Evolutionary conservation across 768 basidiomycete species (phyloP), one percentile per base, ranked within the genome.

Genomic region (Lentinula sp.): DNA sequence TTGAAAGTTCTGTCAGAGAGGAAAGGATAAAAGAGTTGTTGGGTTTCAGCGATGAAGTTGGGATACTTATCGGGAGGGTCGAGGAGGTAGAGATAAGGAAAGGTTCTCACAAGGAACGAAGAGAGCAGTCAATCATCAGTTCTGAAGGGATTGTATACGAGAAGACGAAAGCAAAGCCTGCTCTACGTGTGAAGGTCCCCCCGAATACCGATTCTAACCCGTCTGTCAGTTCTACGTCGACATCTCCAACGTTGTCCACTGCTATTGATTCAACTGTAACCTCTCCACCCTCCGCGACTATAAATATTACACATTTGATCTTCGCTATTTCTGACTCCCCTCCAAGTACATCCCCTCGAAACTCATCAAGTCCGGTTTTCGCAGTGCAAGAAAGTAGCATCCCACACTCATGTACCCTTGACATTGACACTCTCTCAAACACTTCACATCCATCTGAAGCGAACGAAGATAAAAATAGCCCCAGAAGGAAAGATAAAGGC

Each of bases 401-500:
- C 23, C 37, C 7, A 39, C 37, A 13, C 23, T 23, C 23, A 23
- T 1, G 23, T 23, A 23, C 23, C 23, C 23, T 23, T 23, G 2
- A 23, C 2, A 23, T 23, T 23, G 23, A 39, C 11, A 39, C 37
- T 13, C 37, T 2, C 11, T 7, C 11, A 1, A 7, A 8, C 4
- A 39, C 37, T 13, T 39, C 37, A 3, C 8, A 39, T 39, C 2
- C 37, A 39, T 7, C 11, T 13, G 37, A 39, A 39, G 37, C 2
- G 37, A 39, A 39, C 3, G 37, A 11, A 37, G 37, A 37, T 37
- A 37, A 16, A 23, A 10, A n/a, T 3, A 28, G 37, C 10, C 56
- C 40, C 31, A 88, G 89, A 0, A 80, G 80, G 52, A 68, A 87
- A 15, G 89, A 93, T 71, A 93, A 93, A 70, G 91, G 91, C 59